Evolutionary conservation across 495 filamentous ascomycete genomes (phyloP), one percentile per base, ranked within the genome.

Genomic region (Thermochaetoides thermophila): DNA sequence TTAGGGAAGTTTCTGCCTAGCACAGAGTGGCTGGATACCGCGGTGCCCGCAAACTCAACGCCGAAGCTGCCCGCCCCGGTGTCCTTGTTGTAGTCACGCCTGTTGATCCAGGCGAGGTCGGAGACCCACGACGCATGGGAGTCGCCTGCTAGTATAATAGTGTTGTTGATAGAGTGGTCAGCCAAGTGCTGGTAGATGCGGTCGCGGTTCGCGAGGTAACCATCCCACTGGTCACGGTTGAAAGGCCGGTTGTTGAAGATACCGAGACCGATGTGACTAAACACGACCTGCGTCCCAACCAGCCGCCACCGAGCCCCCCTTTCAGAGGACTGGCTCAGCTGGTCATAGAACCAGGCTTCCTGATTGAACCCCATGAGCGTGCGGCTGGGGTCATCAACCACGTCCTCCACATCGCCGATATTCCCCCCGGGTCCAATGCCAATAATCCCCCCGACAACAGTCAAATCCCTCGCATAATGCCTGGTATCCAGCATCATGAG

Each of bases 401-500:
- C 25, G 25, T 37, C 30, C 15, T 42, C 34, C 7, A 42, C 34
- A 14, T 42, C 39, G 1, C 20, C 14, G n/a, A 16, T 37, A 16
- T 42, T 37, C 5, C 39, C 39, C 3, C 39, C 39, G n/a, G n/a
- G n/a, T n/a, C n/a, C n/a, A 3, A 42, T 34, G 14, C 29, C 50
- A 43, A 37, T 20, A 10, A 39, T 1, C 10, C 32, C 13, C 34
- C 39, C 59, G 27, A 58, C 39, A 45, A 60, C 54, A 2, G 65
- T 68, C 40, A 66, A 60, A 29, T 65, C 62, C 37, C 76, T 71
- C 44, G 78, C 73, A 36, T 80, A 80, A 27, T 77, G 58, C 5
- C 75, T 61, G 2, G 76, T 81, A 38, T 78, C 76, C 26, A 80
- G 62, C 62, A 81, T 75, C 38, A 79, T 68, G 4, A 81, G 57